phyloP scores from a whole-genome alignment of 1,139 yeast species.

The Kodamaea arcana region DNA sequence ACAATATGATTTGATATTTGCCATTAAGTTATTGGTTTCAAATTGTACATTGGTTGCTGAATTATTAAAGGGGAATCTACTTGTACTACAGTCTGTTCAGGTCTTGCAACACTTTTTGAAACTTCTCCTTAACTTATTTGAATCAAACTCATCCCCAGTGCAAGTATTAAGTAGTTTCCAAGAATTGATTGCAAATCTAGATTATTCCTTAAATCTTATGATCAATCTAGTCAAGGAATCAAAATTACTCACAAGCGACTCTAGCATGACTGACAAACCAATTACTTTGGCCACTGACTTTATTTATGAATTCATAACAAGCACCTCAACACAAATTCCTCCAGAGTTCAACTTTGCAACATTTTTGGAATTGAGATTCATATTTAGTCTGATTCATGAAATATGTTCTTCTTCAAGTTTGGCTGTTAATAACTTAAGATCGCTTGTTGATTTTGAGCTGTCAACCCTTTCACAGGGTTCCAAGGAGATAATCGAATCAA shows the following conservation, averaged over 20 bases:
- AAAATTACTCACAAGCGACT: no score
- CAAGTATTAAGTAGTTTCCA: background rate
- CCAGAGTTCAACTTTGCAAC: background rate
- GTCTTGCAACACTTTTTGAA: conserved; percentile 3
- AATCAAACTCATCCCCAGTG: background rate
- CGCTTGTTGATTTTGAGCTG: conserved; percentile 5
- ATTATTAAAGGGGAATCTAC: conserved; percentile 1
- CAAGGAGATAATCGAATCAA: background rate
- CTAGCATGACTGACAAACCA: no score
- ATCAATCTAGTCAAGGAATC: conserved; percentile 5
- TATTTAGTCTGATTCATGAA: conserved; percentile 3
- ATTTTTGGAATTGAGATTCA: conserved; percentile 2
- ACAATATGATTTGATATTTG: conserved; percentile 7
- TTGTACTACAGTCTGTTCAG: conserved; percentile 1
- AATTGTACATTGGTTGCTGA: conserved; percentile 5
- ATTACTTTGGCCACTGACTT: background rate
- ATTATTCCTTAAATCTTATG: conserved; percentile 1
- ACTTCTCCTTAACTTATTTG: background rate
- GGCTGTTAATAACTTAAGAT: conserved; percentile 4
- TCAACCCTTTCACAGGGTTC: background rate
- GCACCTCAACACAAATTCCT: background rate
- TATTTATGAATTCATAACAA: background rate
- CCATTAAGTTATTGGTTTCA: conserved; percentile 5
- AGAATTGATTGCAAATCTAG: background rate
- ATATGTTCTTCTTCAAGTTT: conserved; percentile 3